Percentiles rank a stretch among this genome's conserved stretches.
These are phyloP conservation scores for Aurinia saxatilis DNA, from an alignment of 345 rosid genomes.

Conservation along the genomic window DNA sequence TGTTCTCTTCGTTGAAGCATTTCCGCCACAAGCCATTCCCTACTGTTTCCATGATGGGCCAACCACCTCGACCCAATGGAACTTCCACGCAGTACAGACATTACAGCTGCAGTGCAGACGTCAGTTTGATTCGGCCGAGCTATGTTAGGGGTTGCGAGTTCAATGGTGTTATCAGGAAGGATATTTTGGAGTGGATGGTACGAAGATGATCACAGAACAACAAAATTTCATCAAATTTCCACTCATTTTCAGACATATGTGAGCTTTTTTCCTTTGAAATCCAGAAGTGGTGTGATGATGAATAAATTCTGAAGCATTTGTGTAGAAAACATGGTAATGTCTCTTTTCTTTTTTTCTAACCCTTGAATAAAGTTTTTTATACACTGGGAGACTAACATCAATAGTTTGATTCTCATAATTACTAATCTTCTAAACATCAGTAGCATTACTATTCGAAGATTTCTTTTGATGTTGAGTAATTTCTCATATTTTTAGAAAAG, in stretches of 20 bases:
- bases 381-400: not conserved
- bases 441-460: too few species aligned
- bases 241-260: not conserved
- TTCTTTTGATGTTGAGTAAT: too few species aligned
- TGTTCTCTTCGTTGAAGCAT: slow-evolving; percentile 43
- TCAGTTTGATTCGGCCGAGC: slow-evolving; percentile 20
- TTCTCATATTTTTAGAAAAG: too few species aligned
- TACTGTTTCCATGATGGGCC: slow-evolving; percentile 54
- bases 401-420: not conserved
- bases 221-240: not conserved
- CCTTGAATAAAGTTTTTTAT: not conserved
- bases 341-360: not conserved
- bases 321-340: not conserved
- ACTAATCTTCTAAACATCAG: not conserved
- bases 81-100: slow-evolving; percentile 55
- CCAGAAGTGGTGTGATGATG: slow-evolving; percentile 3
- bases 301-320: not conserved
- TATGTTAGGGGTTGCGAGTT: slow-evolving; percentile 24
- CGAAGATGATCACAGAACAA: slow-evolving; percentile 9
- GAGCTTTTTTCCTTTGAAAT: not conserved
- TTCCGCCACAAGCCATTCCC: slow-evolving; percentile 50
- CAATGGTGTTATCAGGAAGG: slow-evolving; percentile 53
- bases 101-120: slow-evolving; percentile 20
- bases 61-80: slow-evolving; percentile 45
- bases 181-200: slow-evolving; percentile 64